A percentile compares a stretch with the other conserved stretches of the same genome.
Evolutionary conservation across 148 eudicot species (phyloP).

Genomic region (Simmondsia chinensis): DNA sequence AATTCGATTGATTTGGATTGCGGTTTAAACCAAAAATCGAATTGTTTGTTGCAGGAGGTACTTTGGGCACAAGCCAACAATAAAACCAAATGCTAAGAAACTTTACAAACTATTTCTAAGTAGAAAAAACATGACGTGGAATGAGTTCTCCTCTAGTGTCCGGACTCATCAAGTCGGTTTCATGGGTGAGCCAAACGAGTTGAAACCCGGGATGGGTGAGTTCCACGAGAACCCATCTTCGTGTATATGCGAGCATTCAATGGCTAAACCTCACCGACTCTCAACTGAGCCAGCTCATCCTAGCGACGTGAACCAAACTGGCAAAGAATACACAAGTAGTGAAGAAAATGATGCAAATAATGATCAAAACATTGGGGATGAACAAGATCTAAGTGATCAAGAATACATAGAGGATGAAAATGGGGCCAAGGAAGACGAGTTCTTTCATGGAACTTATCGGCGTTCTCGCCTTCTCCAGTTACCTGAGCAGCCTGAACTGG

Average conservation of each 20-base stretch:
- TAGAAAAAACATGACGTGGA: conserved; percentile 55
- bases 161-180: conserved; percentile 47
- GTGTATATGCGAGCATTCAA: conserved; percentile 48
- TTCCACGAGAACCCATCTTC: conserved; percentile 69
- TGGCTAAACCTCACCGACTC: conserved; percentile 8
- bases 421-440: conserved; percentile 5
- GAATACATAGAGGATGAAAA: conserved; percentile 23
- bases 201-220: conserved; percentile 38
- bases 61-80: conserved; percentile 80
- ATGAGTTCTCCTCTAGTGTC: conserved; percentile 35
- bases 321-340: conserved; percentile 8
- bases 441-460: conserved; percentile 3
- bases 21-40: not conserved
- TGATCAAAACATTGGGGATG: conserved; percentile 26
- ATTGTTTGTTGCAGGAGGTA: conserved; percentile 47
- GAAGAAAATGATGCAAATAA: conserved; percentile 16
- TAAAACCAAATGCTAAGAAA: conserved; percentile 78
- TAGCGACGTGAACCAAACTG: not conserved
- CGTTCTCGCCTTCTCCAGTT: conserved; percentile 3
- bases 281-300: conserved; percentile 1
- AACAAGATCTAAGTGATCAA: conserved; percentile 28
- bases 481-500: conserved; percentile 24
- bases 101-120: conserved; percentile 34
- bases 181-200: conserved; percentile 75
- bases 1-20: not conserved